Evolutionary conservation across 352 stramenopile genomes (phyloP), one percentile per base, ranked within the genome.

Genomic region (Globisporangium okanoganense): DNA sequence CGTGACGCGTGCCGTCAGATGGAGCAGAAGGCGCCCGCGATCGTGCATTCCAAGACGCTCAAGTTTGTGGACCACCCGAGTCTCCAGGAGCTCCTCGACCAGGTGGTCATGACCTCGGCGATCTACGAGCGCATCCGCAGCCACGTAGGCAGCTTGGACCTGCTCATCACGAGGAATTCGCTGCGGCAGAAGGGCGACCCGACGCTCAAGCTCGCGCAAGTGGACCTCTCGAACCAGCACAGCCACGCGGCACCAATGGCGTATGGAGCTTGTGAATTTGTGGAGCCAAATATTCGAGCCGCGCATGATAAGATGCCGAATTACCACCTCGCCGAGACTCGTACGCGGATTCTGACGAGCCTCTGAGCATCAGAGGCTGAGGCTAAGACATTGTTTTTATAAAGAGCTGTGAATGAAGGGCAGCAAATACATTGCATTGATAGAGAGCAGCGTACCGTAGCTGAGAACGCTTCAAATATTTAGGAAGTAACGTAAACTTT

Each of bases 41-140:
- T 76, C 54, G 43, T 85, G 7, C 56, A 75, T 31, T 70, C 67
- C 58, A 88, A 88, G 60, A 85, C 76, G 45, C 65, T 88, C 64
- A 85, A 85, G 53, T 67, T 81, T 18, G 61, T 85, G 25, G 74
- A 85, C 2, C 55, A 68, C 10, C 78, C 78, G 14, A 72, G 64
- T 52, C 44, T 82, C 16, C 53, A 69, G 20, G 78, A 88, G 49
- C 50, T 88, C 7, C n/a, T 75, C 10, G 69, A 84, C 40, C 66
- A 88, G 35, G 60, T 88, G 40, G 58, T 62, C 29, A 70, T 88
- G 64, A 70, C 69, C 5, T 58, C 51, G 29, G 33, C 53, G 10
- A 64, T 82, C 48, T 80, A 71, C 49, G 66, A 75, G 8, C 64
- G 71, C 29, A 73, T 85, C 56, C 82, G 73, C 59, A 66, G 50